Percentiles rank a stretch among this genome's conserved stretches.
Evolutionary conservation across 306 rosid genomes (phyloP).

Genomic region (Lathyrus aphaca): DNA sequence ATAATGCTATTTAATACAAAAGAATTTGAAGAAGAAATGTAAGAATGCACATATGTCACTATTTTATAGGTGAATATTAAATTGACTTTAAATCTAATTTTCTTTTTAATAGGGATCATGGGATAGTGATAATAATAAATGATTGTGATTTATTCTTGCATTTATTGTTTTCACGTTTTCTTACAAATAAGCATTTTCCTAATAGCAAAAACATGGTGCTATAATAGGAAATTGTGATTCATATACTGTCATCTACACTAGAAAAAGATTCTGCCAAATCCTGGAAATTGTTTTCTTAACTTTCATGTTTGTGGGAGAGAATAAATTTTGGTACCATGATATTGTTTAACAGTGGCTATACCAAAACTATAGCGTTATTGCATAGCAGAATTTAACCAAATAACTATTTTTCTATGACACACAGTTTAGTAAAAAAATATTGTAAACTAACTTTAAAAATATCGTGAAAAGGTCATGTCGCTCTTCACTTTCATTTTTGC

Average conservation of each 20-base stretch:
- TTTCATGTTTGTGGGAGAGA: conserved; percentile 13
- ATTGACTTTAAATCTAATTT: no score
- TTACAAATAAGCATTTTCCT: no score
- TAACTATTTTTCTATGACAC: neutral
- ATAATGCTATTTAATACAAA: no score
- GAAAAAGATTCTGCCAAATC: neutral
- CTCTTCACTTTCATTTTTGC: no score
- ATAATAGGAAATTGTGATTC: neutral
- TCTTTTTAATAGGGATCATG: no score
- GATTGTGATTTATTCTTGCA: no score
- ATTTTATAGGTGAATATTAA: no score
- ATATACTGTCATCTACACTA: neutral
- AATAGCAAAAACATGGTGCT: conserved; percentile 21
- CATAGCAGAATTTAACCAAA: neutral
- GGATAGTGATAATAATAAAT: no score
- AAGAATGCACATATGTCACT: no score
- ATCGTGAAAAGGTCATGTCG: no score
- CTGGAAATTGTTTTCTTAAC: neutral
- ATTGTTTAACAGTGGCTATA: neutral
- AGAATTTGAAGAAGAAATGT: no score
- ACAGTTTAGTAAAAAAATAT: neutral
- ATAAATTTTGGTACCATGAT: neutral
- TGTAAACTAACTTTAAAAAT: neutral
- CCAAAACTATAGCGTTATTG: neutral
- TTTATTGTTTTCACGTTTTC: no score